Evolutionary conservation across 164 flowering plant genomes (phyloP), one percentile per base, ranked within the genome.

Genomic region (Amborella trichopoda): DNA sequence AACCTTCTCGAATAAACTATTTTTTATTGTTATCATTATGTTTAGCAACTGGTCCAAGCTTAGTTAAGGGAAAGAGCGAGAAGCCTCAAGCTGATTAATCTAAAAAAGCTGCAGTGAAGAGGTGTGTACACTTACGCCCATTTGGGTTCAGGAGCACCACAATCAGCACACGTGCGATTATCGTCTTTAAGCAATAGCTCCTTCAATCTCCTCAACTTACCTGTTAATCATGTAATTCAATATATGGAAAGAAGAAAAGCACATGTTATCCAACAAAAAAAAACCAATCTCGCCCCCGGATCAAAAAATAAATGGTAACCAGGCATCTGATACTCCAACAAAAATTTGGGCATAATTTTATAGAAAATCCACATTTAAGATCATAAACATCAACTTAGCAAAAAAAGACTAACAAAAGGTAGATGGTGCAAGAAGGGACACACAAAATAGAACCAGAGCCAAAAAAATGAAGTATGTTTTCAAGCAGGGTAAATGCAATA

Each of bases 91-190:
- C 8, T 11, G 4, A 5, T 0, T 5, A 23, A 18, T 0, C 17
- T 8, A 38, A 8, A 38, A 28, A 23, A 18, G 30, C 48, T 12
- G 8, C 4, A 28, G 22, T 42, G 40, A 28, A 16, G 14, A n/a
- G 4, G 14, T 38, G 14, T 20, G 20, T 24, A 28, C 44, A 74
- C 98, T 78, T 83, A 91, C 98, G 98, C 98, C 98, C 98, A 91
- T 63, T 83, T 91, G 49, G 98, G 98, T 67, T 91, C 98, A 51
- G 90, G 85, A 48, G 96, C 89, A 68, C 75, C 69, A 65, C 98
- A 91, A 65, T 91, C 98, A 50, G 98, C 98, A 77, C 98, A 91
- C 49, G 40, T 10, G 40, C 77, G 90, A 55, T 91, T 91, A 47
- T 87, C 98, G 33, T 61, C 68, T 57, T 78, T 69, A 38, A 22